Base-by-base conservation (phyloP, 1,284 basidiomycete genomes). In the Hypsizygus ulmarius region DNA sequence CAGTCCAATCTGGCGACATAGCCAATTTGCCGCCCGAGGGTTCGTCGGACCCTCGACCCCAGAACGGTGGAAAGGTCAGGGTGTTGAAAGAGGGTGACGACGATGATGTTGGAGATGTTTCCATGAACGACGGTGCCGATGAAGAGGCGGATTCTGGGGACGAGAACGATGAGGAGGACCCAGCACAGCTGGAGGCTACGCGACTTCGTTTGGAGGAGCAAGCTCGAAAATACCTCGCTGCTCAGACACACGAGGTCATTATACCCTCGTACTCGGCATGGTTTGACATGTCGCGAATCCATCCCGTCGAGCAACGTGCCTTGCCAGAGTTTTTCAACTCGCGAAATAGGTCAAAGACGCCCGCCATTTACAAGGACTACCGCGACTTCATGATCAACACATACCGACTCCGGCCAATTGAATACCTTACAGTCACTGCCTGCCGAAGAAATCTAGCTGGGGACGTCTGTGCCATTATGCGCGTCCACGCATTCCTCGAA, bases 321-420 rank as follows among this genome's bases (percentile, higher is more conserved):
- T 74, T 99, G 19, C 97, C 96, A 34, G 96, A 99, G 70, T 99
- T 98, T 78, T 99, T 99, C 81, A 96, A 95, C 67, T 92, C 90
- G 49, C 80, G 93, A 54, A 96, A 97, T 67, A 74, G 96, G 58
- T 90, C 87, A 56, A 99, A 99, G 73, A 97, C 95, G 0, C 96
- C 96, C 0, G 81, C 90, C 25, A 93, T 98, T 57, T 99, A 99
- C 79, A 99, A 98, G 69, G 96, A 98, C 68, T 99, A 99, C 66
- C 85, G 96, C 54, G 96, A 99, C 76, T 99, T 99, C 62, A 99
- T 99, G 93, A 84, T 99, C 69, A 97, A 99, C 73, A 96, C 96
- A 2, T 99, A 98, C 71, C 80, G 96, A 36, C 78, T 99, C 41
- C 83, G 97, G 55, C 97, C 96, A 0, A 82, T 82, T 35, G 96